These are phyloP conservation scores for Aphanomyces astaci DNA, from an alignment of 352 stramenopile species.

Conservation along the genomic window DNA sequence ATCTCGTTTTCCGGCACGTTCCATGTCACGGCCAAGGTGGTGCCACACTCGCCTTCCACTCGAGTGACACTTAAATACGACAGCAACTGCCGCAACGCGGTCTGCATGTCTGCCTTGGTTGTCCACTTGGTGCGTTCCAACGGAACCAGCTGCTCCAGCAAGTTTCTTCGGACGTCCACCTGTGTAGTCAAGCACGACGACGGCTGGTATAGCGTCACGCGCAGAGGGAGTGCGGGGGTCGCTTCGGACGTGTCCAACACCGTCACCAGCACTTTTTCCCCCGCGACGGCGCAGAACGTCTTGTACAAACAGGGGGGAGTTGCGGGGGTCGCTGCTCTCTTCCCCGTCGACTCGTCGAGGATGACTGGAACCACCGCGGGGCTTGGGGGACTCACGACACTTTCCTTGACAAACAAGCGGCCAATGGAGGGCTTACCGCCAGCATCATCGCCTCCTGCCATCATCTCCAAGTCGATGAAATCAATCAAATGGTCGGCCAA, in stretches of 20 bases:
- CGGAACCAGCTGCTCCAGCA: neutral
- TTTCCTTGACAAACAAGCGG: conserved; percentile 18
- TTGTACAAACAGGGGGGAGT: conserved; percentile 16
- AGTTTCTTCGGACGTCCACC: neutral
- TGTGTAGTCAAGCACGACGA: conserved; percentile 7
- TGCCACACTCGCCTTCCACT: conserved; percentile 16
- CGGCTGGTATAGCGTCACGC: conserved; percentile 18
- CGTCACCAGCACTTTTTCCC: neutral
- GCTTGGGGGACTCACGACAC: neutral
- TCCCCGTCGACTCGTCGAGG: neutral
- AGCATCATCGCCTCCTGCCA: neutral
- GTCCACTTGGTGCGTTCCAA: neutral
- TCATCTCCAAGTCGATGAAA: conserved; percentile 3
- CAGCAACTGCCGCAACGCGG: conserved; percentile 4
- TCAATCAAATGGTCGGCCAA: conserved; percentile 16
- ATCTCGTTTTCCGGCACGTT: neutral
- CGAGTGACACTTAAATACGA: conserved; percentile 10
- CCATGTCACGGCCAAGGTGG: conserved; percentile 2
- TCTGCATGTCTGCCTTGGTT: neutral
- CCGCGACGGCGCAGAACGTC: conserved; percentile 4
- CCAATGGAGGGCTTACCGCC: neutral
- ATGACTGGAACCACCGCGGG: no score
- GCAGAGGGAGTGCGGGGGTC: conserved; percentile 7
- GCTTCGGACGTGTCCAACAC: neutral
- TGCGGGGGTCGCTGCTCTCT: neutral